phyloP scores from a whole-genome alignment of 768 basidiomycete species.

The Russula olivacea region DNA sequence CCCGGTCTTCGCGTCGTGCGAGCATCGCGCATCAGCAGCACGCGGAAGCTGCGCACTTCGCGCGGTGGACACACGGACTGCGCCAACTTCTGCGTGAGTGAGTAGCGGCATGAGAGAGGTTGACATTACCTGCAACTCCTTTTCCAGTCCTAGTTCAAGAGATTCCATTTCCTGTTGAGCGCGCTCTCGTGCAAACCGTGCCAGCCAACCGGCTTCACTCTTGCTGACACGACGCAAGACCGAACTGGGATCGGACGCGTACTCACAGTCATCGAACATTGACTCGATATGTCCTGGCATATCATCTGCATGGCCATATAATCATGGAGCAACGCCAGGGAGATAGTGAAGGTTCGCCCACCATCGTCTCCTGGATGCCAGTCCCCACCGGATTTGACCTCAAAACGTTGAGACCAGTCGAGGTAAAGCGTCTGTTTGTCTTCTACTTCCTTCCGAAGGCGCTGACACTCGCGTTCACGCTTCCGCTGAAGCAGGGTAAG shows the following conservation, averaged over 20 bases:
- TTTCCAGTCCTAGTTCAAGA: constrained; percentile 56
- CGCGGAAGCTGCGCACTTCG: constrained; percentile 23
- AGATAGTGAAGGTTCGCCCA: not conserved
- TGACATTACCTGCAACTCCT: constrained; percentile 59
- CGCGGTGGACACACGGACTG: constrained; percentile 22
- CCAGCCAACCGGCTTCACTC: constrained; percentile 58
- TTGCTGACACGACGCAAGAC: constrained; percentile 17
- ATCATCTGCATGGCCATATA: constrained; percentile 3
- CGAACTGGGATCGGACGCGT: constrained; percentile 12
- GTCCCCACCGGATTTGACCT: constrained; percentile 50
- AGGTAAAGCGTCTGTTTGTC: constrained; percentile 48
- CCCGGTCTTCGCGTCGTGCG: constrained; percentile 15
- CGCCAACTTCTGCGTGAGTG: not conserved
- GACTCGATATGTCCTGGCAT: constrained; percentile 35
- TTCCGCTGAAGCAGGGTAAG: constrained; percentile 39
- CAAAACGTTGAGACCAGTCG: constrained; percentile 60
- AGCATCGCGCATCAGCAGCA: constrained; percentile 22
- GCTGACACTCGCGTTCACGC: constrained; percentile 52
- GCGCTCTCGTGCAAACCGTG: constrained; percentile 45
- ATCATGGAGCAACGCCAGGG: not conserved
- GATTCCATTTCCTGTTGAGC: constrained; percentile 45
- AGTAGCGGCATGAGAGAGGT: not conserved
- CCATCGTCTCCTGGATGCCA: constrained; percentile 24
- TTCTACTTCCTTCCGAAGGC: constrained; percentile 52
- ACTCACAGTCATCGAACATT: constrained; percentile 19